Base-by-base conservation (phyloP, 2,329 filamentous ascomycete species). In the Talaromyces funiculosus region DNA sequence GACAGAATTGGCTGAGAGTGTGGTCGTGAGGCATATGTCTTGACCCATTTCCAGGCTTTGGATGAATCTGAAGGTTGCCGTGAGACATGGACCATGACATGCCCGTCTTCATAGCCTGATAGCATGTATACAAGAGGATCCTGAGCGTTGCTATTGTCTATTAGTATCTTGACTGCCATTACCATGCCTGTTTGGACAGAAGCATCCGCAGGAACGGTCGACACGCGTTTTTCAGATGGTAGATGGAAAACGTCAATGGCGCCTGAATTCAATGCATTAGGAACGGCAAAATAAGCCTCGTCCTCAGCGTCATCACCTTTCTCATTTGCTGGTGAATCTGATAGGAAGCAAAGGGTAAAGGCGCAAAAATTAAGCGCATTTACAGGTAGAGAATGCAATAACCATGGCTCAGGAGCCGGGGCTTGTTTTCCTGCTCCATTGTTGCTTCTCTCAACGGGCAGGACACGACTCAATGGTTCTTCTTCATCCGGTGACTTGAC, bases 281-380 rank as follows among this genome's bases (percentile, higher is more conserved):
- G 92, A 1, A 94, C 90, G 0, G 91, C 92, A 53, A 97, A 73
- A 4, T 95, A 76, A 4, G 90, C 78, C 1, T 73, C 68, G 3
- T 67, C 43, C 18, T 59, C 35, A 6, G 7, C 22, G 38, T 53
- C 43, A 49, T 57, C 54, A 6, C 45, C 3, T 18, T 45, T 37
- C 42, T 18, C 24, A 26, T 29, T 22, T 24, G n/a, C 40, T n/a
- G 24, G 42, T 12, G n/a, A 20, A 31, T 16, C 14, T 35, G 54
- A 31, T 64, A 75, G 71, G 62, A 78, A 62, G 70, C 87, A 87
- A 63, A 82, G 81, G 2, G 88, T 82, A 72, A 96, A 96, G 1
- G 89, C 83, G 72, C 94, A 99, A 72, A 97, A 99, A 71, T 97
- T 99, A 77, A 97, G 84, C 1, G 93, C 91, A 70, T 97, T 97